Percentiles rank a stretch among this genome's conserved stretches.
These are phyloP conservation scores for Suillus bovinus DNA, from an alignment of 768 basidiomycete genomes.

Conservation along the genomic window DNA sequence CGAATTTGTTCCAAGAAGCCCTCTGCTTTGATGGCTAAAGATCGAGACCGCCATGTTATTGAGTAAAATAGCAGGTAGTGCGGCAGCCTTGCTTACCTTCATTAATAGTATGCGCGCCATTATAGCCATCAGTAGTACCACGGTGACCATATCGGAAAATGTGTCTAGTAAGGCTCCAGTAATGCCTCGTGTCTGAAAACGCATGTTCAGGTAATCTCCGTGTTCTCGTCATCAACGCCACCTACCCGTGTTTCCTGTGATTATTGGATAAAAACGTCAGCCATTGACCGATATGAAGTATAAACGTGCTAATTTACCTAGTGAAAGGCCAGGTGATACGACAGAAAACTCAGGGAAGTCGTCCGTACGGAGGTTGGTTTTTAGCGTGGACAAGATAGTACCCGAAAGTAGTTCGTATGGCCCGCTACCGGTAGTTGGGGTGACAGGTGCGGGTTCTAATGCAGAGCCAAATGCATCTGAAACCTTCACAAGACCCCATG, in stretches of 20 bases:
- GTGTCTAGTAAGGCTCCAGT: slow-evolving; percentile 46
- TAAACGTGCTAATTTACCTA: slow-evolving; percentile 13
- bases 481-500: slow-evolving; percentile 39
- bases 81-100: slow-evolving; percentile 21
- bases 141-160: slow-evolving; percentile 48
- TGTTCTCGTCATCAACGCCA: slow-evolving; percentile 8
- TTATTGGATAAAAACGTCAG: background rate
- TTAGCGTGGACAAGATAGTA: slow-evolving; percentile 41
- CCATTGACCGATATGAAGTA: slow-evolving; percentile 9
- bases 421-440: slow-evolving; percentile 37
- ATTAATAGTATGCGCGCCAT: slow-evolving; percentile 31
- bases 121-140: slow-evolving; percentile 34
- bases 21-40: slow-evolving; percentile 29
- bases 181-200: slow-evolving; percentile 42
- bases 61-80: slow-evolving; percentile 12
- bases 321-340: slow-evolving; percentile 39
- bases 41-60: background rate
- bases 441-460: slow-evolving; percentile 44
- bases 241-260: slow-evolving; percentile 26
- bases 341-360: slow-evolving; percentile 23
- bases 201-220: slow-evolving; percentile 25
- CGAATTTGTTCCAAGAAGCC: slow-evolving; percentile 32
- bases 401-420: slow-evolving; percentile 44
- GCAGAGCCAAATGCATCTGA: slow-evolving; percentile 35
- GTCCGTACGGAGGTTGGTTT: slow-evolving; percentile 31